Evolutionary conservation across 129 eudicot genomes (phyloP).

Genomic region (Rutidosis leptorrhynchoides): DNA sequence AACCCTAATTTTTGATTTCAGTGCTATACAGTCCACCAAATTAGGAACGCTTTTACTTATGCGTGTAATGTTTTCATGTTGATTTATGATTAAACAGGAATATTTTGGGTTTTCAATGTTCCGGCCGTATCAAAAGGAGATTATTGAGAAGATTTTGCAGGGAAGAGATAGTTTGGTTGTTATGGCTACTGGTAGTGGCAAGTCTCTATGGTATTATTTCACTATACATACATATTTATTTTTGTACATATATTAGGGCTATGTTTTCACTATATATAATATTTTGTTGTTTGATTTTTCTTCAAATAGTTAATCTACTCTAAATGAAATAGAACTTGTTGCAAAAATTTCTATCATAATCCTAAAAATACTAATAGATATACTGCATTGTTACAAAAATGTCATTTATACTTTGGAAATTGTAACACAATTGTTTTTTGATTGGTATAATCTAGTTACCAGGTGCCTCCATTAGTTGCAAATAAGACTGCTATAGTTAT

Average conservation of each 20-base stretch:
- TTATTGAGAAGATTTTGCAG: constrained; percentile 54
- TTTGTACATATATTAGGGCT: neutral
- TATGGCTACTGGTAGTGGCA: constrained; percentile 99
- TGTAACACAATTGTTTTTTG: constrained; percentile 12
- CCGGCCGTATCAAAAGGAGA: constrained; percentile 77
- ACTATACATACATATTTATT: neutral
- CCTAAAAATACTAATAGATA: too few relatives aligned
- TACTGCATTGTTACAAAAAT: too few relatives aligned
- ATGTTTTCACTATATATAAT: too few relatives aligned
- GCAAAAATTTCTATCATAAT: too few relatives aligned
- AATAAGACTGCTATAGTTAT: constrained; percentile 74
- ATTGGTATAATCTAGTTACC: constrained; percentile 53
- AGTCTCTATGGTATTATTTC: constrained; percentile 63
- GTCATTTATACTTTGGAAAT: constrained; percentile 1
- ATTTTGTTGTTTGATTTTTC: too few relatives aligned
- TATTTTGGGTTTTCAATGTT: constrained; percentile 71
- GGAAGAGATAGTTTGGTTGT: constrained; percentile 84
- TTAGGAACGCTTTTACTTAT: constrained; percentile 1
- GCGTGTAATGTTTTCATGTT: neutral
- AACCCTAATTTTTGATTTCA: constrained; percentile 26
- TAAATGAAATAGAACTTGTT: too few relatives aligned
- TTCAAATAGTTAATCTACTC: too few relatives aligned
- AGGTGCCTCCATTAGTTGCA: constrained; percentile 76
- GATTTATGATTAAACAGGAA: constrained; percentile 39
- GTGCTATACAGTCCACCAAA: neutral